Evolutionary conservation across 768 basidiomycete genomes (phyloP).

Genomic region (Tricholoma flavovirens): DNA sequence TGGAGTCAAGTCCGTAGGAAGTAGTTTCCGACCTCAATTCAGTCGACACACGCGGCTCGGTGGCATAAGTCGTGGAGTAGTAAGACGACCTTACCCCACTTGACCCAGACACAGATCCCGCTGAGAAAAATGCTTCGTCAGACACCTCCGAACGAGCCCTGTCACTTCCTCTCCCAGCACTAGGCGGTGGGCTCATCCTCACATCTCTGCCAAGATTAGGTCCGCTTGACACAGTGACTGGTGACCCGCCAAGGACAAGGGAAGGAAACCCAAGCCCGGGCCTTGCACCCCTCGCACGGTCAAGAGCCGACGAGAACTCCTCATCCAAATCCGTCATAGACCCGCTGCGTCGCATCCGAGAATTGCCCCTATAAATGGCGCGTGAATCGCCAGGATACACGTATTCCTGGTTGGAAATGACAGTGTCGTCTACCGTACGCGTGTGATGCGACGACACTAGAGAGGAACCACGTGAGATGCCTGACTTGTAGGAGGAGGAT

Average conservation of each 20-base stretch:
- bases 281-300: conserved; percentile 37
- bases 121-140: conserved; percentile 37
- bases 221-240: conserved; percentile 70
- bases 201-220: conserved; percentile 41
- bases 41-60: conserved; percentile 23
- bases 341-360: conserved; percentile 50
- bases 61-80: conserved; percentile 28
- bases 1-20: conserved; percentile 28
- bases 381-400: conserved; percentile 70
- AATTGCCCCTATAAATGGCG: conserved; percentile 51
- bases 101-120: conserved; percentile 25
- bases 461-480: conserved; percentile 35
- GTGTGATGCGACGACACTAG: conserved; percentile 52
- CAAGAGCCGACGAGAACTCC: conserved; percentile 45
- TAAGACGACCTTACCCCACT: conserved; percentile 30
- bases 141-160: conserved; percentile 26
- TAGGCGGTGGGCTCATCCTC: conserved; percentile 39
- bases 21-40: conserved; percentile 24
- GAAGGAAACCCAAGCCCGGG: conserved; percentile 32
- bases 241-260: conserved; percentile 45
- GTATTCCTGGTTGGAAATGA: conserved; percentile 58
- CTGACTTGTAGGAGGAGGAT: conserved; percentile 23
- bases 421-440: conserved; percentile 70
- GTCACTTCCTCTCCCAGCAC: conserved; percentile 27
- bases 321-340: conserved; percentile 71